Conservation (phyloP, 2,329 filamentous ascomycete genomes). For the Cladosporium sp. region DNA sequence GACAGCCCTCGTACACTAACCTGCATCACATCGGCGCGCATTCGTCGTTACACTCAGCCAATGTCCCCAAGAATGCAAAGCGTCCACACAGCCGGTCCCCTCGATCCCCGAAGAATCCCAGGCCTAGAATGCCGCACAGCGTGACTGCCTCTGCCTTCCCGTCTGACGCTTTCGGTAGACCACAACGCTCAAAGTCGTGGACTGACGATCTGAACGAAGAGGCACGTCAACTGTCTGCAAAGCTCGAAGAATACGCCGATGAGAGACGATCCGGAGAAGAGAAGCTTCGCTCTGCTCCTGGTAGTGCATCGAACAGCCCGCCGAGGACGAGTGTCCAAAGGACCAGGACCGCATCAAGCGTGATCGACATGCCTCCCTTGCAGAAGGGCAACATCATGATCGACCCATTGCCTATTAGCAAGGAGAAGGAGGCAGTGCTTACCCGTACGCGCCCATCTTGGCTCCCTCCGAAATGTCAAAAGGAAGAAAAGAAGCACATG, state of each 20-base stretch:
- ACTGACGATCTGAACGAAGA: constrained; percentile 67
- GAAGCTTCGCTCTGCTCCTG: constrained; percentile 42
- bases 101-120: constrained; percentile 26
- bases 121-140: constrained; percentile 29
- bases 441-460: constrained; percentile 74
- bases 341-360: constrained; percentile 23
- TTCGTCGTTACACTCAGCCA: constrained; percentile 23
- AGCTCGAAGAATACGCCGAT: constrained; percentile 73
- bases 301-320: constrained; percentile 25
- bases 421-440: constrained; percentile 80
- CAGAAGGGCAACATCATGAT: constrained; percentile 76
- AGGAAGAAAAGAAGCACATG: constrained; percentile 84
- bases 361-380: constrained; percentile 58
- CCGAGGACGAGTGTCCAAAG: constrained; percentile 19
- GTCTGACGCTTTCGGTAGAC: constrained; percentile 22
- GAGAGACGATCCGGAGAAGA: constrained; percentile 16
- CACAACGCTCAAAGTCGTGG: constrained; percentile 63
- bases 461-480: constrained; percentile 81
- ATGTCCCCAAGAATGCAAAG: constrained; percentile 33
- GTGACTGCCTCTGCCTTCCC: constrained; percentile 26
- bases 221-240: constrained; percentile 70
- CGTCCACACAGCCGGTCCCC: constrained; percentile 27
- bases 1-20: constrained; percentile 26
- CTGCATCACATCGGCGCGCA: constrained; percentile 19
- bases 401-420: constrained; percentile 76